Evolutionary conservation across 2,329 filamentous ascomycete genomes (phyloP).

Genomic region (Fusarium sp.): DNA sequence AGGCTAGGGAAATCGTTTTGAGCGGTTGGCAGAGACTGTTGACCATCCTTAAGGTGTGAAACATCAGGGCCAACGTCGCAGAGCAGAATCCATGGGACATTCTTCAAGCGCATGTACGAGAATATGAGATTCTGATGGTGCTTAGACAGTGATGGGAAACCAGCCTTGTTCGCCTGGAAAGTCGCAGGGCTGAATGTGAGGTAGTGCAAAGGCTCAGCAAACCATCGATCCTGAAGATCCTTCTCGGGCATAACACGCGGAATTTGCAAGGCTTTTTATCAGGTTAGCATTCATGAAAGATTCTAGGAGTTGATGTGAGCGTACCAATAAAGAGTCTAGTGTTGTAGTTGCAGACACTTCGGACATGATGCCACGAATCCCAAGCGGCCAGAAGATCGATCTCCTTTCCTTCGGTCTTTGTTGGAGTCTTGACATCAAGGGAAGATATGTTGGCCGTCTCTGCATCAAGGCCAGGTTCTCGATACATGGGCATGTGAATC

Average conservation of each 20-base stretch:
- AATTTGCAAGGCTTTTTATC: constrained; percentile 59
- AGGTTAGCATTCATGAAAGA: background rate
- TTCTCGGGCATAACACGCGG: constrained; percentile 66
- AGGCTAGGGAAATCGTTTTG: constrained; percentile 72
- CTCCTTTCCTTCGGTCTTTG: constrained; percentile 51
- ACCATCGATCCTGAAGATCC: constrained; percentile 72
- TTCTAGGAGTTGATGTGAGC: constrained; percentile 43
- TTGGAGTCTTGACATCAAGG: constrained; percentile 44
- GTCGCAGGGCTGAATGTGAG: constrained; percentile 61
- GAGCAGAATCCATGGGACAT: constrained; percentile 69
- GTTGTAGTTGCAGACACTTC: constrained; percentile 86
- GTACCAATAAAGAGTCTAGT: constrained; percentile 83
- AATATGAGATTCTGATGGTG: constrained; percentile 69
- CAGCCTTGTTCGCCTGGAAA: constrained; percentile 68
- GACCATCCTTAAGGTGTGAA: constrained; percentile 41
- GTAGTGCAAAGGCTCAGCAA: constrained; percentile 72
- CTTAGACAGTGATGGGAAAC: constrained; percentile 68
- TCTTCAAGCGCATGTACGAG: constrained; percentile 70
- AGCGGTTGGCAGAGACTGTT: constrained; percentile 45
- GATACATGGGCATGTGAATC: constrained; percentile 84
- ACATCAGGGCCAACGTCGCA: constrained; percentile 65
- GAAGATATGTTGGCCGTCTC: constrained; percentile 61
- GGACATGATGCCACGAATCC: constrained; percentile 93
- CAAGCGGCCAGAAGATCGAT: constrained; percentile 81
- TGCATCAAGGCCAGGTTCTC: constrained; percentile 68